Evolutionary conservation across 305 asterid species (phyloP).

Genomic region (Fraxinus dipetala): DNA sequence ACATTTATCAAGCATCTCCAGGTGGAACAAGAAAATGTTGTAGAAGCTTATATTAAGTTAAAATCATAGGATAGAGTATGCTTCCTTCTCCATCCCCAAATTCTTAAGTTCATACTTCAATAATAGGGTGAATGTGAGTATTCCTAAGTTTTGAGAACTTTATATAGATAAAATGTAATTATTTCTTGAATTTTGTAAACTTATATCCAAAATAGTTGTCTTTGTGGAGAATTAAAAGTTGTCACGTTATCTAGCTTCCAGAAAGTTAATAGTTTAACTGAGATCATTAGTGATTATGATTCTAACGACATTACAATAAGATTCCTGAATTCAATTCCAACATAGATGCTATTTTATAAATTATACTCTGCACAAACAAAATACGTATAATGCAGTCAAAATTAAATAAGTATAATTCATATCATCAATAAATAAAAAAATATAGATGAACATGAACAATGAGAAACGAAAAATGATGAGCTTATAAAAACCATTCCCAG

Average conservation of each 20-base stretch:
- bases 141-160: background rate
- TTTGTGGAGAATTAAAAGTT: background rate
- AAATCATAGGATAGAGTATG: background rate
- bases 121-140: background rate
- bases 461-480: background rate
- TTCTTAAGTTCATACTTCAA: background rate
- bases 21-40: background rate
- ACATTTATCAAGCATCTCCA: background rate
- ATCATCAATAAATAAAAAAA: background rate
- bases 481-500: background rate
- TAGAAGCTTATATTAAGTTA: background rate
- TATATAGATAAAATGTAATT: background rate
- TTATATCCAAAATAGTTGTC: background rate
- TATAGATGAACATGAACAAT: background rate
- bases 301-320: background rate
- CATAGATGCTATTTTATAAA: background rate
- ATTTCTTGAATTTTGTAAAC: background rate
- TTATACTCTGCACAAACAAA: background rate
- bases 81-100: background rate
- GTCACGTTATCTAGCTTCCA: background rate
- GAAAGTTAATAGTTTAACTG: background rate
- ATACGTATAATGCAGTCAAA: background rate
- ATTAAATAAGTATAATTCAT: background rate
- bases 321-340: background rate
- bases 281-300: background rate